phyloP scores from a whole-genome alignment of 352 stramenopile genomes.

The Peronosclerospora sorghi region DNA sequence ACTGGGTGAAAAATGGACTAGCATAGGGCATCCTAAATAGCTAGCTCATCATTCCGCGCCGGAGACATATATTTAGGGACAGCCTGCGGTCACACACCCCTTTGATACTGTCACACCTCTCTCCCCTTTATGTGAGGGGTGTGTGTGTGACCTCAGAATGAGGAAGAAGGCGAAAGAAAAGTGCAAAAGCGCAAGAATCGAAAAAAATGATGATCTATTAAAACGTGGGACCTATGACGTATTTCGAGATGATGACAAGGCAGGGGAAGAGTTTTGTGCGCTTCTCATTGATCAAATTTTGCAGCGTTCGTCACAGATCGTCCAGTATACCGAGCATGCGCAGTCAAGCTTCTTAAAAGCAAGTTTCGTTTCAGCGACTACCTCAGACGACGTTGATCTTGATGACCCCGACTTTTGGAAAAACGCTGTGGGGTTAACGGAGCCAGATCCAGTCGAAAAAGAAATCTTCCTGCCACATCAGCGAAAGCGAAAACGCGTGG shows the following conservation, averaged over 20 bases:
- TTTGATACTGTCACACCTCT: too few relatives aligned
- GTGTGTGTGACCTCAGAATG: conserved; percentile 84
- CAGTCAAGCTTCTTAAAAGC: conserved; percentile 87
- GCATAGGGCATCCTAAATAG: too few relatives aligned
- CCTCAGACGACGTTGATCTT: conserved; percentile 91
- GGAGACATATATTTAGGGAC: too few relatives aligned
- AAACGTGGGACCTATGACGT: conserved; percentile 88
- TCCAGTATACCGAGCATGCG: conserved; percentile 79
- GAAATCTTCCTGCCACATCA: conserved; percentile 63
- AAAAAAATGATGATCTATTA: conserved; percentile 87
- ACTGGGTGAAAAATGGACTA: too few relatives aligned
- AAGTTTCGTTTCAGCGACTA: conserved; percentile 86
- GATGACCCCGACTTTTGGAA: conserved; percentile 99
- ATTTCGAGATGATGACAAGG: conserved; percentile 85
- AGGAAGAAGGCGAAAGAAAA: conserved; percentile 64
- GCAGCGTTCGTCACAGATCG: conserved; percentile 74
- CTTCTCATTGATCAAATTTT: conserved; percentile 98
- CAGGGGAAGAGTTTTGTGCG: conserved; percentile 91
- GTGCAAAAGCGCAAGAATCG: conserved; percentile 69
- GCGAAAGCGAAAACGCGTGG: conserved; percentile 76
- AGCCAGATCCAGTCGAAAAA: conserved; percentile 54
- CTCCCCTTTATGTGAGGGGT: too few relatives aligned
- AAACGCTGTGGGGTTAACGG: conserved; percentile 89
- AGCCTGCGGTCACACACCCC: conserved; percentile 76
- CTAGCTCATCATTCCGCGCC: too few relatives aligned